Evolutionary conservation across 2,329 filamentous ascomycete genomes (phyloP).

Genomic region (Aspergillus caelatus): DNA sequence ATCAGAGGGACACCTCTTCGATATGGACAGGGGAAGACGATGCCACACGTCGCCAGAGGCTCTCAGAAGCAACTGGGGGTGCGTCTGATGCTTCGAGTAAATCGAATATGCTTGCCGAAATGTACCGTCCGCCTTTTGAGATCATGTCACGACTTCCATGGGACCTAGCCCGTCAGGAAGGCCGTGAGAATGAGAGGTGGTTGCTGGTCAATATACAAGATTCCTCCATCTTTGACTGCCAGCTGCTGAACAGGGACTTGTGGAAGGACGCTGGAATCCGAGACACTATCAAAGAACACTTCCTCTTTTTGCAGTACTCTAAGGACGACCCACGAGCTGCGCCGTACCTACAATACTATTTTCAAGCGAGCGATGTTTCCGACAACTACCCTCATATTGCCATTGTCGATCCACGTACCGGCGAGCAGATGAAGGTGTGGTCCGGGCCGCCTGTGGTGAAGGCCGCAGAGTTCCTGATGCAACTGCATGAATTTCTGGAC

Average conservation of each 20-base stretch:
- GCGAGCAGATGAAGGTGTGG: constrained; percentile 97
- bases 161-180: constrained; percentile 81
- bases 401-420: constrained; percentile 92
- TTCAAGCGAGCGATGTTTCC: constrained; percentile 74
- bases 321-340: constrained; percentile 78
- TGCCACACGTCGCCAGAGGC: constrained; percentile 52
- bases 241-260: constrained; percentile 88
- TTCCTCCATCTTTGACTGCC: constrained; percentile 89
- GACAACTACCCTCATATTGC: constrained; percentile 95
- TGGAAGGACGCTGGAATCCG: constrained; percentile 86
- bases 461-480: constrained; percentile 80
- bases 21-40: constrained; percentile 61
- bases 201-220: constrained; percentile 95
- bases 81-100: constrained; percentile 69
- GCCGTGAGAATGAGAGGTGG: constrained; percentile 90
- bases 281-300: constrained; percentile 85
- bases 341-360: constrained; percentile 90
- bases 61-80: constrained; percentile 66
- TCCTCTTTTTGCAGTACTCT: constrained; percentile 92
- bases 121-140: constrained; percentile 91
- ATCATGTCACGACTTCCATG: constrained; percentile 79
- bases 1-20: constrained; percentile 61
- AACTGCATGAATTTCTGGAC: constrained; percentile 95
- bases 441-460: constrained; percentile 78
- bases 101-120: constrained; percentile 78